Base-by-base conservation (phyloP, 805 yeast species). In the Hemisphaericaspora nanyangensis region DNA sequence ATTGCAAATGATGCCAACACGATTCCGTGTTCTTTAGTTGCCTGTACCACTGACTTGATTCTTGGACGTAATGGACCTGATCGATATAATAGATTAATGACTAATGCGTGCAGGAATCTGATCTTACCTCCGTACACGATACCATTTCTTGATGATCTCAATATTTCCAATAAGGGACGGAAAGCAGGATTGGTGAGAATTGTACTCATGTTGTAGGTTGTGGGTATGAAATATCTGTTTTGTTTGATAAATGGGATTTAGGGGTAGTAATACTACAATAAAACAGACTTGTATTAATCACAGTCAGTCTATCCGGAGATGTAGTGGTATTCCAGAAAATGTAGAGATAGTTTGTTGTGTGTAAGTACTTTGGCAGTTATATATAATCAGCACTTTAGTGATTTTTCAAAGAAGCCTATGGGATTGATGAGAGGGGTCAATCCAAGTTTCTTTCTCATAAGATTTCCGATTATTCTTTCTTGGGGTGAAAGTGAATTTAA, bases 71-170 rank as follows among this genome's bases (percentile, higher is more conserved):
- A 27, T 32, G 78, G 72, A 4, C 82, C 82, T 27, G 70, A 63
- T 34, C 77, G 61, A 52, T 79, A 80, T 19, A 80, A 61, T 25
- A 79, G 55, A 34, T 76, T 74, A 58, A 80, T 79, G 33, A 80
- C 86, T 35, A 80, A 53, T 1, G 85, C 80, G 56, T 80, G 86
- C 35, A 80, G 73, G 50, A 80, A 79, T 35, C 86, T 62, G 29
- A 80, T 60, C 48, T 76, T 71, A 3, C 80, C 81, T 2, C 86
- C 86, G 45, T 80, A 80, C 6, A 77, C 78, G 6, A 74, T 61
- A 15, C 81, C 80, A 46, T 68, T 68, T 34, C 73, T 50, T 1
- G 72, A 62, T 11, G 71, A 59, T 44, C 65, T 55, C 25, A 63
- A 22, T 30, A 58, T 43, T 39, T 65, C 73, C 33, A 68, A 50